Conservation (phyloP, 202 grass and related monocot genomes). For the Zoysia matrella region DNA sequence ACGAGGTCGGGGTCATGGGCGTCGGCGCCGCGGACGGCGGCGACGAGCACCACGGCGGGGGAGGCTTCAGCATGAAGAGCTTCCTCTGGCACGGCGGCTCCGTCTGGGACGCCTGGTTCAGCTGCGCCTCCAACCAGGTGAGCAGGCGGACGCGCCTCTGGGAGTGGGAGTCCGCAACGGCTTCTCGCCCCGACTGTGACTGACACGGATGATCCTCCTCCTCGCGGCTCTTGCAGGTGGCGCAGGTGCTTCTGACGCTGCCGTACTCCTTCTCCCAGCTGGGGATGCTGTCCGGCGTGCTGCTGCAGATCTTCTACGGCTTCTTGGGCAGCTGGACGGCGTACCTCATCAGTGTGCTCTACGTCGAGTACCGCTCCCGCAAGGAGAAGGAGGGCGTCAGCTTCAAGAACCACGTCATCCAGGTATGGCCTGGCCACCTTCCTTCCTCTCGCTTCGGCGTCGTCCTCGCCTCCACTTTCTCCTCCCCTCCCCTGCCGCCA, state of each 20-base stretch:
- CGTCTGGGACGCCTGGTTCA: conserved; percentile 99
- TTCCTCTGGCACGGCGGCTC: conserved; percentile 97
- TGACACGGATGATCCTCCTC: neutral
- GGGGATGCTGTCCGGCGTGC: conserved; percentile 84
- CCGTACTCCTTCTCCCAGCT: conserved; percentile 98
- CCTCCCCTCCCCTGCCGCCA: neutral
- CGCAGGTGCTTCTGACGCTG: conserved; percentile 95
- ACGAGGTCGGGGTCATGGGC: conserved; percentile 63
- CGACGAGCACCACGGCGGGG: conserved; percentile 48
- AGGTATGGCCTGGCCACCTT: conserved; percentile 36
- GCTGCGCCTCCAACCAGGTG: conserved; percentile 96
- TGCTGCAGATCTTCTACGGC: conserved; percentile 94
- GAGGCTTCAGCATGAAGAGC: conserved; percentile 61
- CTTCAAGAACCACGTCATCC: conserved; percentile 69
- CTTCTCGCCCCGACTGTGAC: neutral
- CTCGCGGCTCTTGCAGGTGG: conserved; percentile 60
- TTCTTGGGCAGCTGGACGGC: conserved; percentile 98
- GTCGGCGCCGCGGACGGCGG: conserved; percentile 35
- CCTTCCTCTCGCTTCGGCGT: neutral
- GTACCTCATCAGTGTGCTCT: conserved; percentile 99
- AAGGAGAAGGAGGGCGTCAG: conserved; percentile 83
- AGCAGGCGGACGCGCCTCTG: neutral
- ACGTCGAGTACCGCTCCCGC: conserved; percentile 90
- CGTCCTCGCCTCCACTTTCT: neutral
- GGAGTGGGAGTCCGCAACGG: neutral